These are phyloP conservation scores for Cichorium intybus DNA, from an alignment of 140 eudicot genomes.

Conservation along the genomic window DNA sequence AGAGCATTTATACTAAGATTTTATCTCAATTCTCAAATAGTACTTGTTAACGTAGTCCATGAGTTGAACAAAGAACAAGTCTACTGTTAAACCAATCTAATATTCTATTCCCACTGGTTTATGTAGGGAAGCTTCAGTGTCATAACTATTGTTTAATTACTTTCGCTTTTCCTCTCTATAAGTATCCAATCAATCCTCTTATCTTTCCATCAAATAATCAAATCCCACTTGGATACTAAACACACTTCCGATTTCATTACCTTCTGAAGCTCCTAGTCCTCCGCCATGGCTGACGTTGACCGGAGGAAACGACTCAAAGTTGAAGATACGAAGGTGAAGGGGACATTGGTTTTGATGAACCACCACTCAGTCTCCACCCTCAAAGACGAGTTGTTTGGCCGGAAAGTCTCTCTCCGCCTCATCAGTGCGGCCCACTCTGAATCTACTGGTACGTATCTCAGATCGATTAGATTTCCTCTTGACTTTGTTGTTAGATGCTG, in stretches of 20 bases:
- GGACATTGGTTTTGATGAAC: constrained; percentile 21
- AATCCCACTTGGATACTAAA: constrained; percentile 11
- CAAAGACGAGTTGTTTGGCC: constrained; percentile 47
- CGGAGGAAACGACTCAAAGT: constrained; percentile 24
- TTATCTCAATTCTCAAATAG: no score
- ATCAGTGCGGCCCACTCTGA: constrained; percentile 43
- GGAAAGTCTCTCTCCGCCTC: constrained; percentile 59
- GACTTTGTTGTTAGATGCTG: background rate
- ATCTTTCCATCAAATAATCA: background rate
- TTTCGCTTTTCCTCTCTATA: background rate
- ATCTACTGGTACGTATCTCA: constrained; percentile 34
- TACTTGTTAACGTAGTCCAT: no score
- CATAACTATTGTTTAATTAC: background rate
- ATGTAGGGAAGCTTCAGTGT: constrained; percentile 21
- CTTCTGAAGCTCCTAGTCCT: background rate
- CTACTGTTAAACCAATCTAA: background rate
- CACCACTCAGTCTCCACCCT: background rate
- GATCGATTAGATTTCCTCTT: background rate
- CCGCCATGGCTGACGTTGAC: constrained; percentile 25
- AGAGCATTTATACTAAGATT: background rate
- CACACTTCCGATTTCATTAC: background rate
- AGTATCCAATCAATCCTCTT: background rate
- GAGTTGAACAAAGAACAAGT: background rate
- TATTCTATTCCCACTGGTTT: background rate
- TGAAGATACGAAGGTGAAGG: constrained; percentile 23